Evolutionary conservation across 495 filamentous ascomycete species (phyloP).

Genomic region (Daldinia grandis): DNA sequence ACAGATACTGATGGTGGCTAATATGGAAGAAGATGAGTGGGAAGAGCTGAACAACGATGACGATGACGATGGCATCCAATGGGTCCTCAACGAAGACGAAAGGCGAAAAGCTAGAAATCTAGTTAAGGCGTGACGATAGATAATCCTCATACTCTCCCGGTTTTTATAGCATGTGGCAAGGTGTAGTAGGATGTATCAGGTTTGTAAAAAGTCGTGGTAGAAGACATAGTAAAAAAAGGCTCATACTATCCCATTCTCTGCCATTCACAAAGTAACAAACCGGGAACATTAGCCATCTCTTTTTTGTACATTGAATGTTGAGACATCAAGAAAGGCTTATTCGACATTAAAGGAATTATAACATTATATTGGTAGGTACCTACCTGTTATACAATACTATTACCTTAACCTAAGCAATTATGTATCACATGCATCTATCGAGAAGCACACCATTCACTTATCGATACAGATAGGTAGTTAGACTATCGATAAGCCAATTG

Average conservation of each 20-base stretch:
- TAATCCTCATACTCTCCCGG: constrained; percentile 1
- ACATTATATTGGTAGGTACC: no score
- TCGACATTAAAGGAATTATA: no score
- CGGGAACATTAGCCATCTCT: no score
- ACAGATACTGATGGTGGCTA: constrained; percentile 89
- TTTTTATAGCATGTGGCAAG: constrained; percentile 8
- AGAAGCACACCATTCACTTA: constrained; percentile 15
- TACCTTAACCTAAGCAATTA: not conserved
- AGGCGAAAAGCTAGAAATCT: constrained; percentile 60
- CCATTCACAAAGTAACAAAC: not conserved
- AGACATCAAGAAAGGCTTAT: no score
- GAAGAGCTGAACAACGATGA: constrained; percentile 65
- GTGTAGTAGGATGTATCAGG: constrained; percentile 8
- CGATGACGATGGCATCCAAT: constrained; percentile 58
- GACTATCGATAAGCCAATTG: not conserved
- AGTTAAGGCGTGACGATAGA: constrained; percentile 46
- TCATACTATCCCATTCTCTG: not conserved
- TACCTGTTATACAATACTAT: not conserved
- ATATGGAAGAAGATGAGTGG: constrained; percentile 99
- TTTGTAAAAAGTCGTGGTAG: constrained; percentile 9
- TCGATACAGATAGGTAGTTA: no score
- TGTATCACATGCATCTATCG: constrained; percentile 19
- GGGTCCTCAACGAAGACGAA: constrained; percentile 65
- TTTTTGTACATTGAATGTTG: no score
- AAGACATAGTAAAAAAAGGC: not conserved